Evolutionary conservation across 441 rosid genomes (phyloP).

Genomic region (Adansonia grandidieri): DNA sequence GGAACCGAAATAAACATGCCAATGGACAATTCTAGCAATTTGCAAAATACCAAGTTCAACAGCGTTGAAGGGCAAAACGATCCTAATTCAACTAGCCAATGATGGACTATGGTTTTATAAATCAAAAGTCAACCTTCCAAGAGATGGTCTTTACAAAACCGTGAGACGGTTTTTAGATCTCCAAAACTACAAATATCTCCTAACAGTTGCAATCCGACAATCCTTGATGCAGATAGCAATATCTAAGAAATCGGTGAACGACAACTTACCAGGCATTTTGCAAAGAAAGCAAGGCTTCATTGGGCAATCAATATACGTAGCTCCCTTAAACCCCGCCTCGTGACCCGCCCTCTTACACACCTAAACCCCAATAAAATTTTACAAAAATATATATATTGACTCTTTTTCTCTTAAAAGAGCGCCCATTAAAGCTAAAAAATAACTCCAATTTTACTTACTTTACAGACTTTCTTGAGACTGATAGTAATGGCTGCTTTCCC

Average conservation of each 20-base stretch:
- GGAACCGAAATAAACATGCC: not conserved
- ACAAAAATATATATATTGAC: not conserved
- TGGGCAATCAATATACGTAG: slow-evolving; percentile 88
- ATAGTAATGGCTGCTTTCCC: slow-evolving; percentile 77
- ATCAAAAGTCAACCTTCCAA: no score
- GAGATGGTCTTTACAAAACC: no score
- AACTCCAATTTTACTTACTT: slow-evolving; percentile 45
- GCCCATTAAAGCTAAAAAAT: not conserved
- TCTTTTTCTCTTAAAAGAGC: not conserved
- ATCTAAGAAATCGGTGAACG: not conserved
- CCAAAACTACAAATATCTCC: no score
- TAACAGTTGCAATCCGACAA: no score
- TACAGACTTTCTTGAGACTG: slow-evolving; percentile 91
- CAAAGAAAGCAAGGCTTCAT: slow-evolving; percentile 97
- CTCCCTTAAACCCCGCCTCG: slow-evolving; percentile 97
- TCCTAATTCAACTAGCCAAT: no score
- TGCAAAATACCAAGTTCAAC: not conserved
- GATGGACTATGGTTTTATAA: no score
- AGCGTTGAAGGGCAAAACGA: not conserved
- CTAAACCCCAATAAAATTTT: slow-evolving; percentile 37
- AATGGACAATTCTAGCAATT: not conserved
- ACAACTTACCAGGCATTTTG: slow-evolving; percentile 79
- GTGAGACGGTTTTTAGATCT: no score
- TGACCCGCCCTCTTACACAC: slow-evolving; percentile 89
- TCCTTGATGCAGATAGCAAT: no score